Evolutionary conservation across 768 basidiomycete species (phyloP).

Genomic region (Lentinula sp.): DNA sequence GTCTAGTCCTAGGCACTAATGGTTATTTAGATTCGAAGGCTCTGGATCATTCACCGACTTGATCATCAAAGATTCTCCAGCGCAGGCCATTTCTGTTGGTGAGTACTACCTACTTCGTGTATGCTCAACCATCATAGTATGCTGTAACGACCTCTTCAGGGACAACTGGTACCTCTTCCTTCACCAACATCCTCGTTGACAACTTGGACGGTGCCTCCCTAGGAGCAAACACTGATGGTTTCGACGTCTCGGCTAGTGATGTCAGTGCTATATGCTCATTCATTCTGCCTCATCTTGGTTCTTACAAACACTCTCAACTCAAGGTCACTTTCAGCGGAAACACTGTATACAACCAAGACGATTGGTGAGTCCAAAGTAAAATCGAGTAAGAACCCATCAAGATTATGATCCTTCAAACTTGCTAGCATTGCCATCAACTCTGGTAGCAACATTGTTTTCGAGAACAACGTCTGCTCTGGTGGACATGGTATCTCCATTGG

Average conservation of each 20-base stretch:
- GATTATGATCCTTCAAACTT: slow-evolving; percentile 14
- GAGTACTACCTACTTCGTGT: neutral
- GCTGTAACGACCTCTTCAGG: neutral
- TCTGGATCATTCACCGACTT: slow-evolving; percentile 7
- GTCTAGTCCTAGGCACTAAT: neutral
- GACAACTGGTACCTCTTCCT: neutral
- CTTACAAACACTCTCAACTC: neutral
- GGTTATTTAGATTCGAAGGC: slow-evolving; percentile 1
- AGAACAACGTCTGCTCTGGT: slow-evolving; percentile 30
- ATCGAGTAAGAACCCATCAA: neutral
- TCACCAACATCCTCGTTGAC: neutral
- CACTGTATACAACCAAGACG: slow-evolving; percentile 2
- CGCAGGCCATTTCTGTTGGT: slow-evolving; percentile 8
- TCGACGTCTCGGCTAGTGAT: slow-evolving; percentile 15
- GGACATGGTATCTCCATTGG: slow-evolving; percentile 49
- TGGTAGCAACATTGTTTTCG: slow-evolving; percentile 21
- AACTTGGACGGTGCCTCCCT: neutral
- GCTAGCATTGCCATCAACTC: slow-evolving; percentile 34
- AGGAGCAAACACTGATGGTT: slow-evolving; percentile 24
- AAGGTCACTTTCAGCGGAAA: slow-evolving; percentile 1
- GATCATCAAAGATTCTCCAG: slow-evolving; percentile 6
- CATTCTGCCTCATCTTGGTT: neutral
- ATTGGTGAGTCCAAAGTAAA: neutral
- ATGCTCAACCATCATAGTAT: neutral
- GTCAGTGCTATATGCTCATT: slow-evolving; percentile 10